Base-by-base conservation (phyloP, 2,329 filamentous ascomycete genomes). In the Cladosporium sp. region DNA sequence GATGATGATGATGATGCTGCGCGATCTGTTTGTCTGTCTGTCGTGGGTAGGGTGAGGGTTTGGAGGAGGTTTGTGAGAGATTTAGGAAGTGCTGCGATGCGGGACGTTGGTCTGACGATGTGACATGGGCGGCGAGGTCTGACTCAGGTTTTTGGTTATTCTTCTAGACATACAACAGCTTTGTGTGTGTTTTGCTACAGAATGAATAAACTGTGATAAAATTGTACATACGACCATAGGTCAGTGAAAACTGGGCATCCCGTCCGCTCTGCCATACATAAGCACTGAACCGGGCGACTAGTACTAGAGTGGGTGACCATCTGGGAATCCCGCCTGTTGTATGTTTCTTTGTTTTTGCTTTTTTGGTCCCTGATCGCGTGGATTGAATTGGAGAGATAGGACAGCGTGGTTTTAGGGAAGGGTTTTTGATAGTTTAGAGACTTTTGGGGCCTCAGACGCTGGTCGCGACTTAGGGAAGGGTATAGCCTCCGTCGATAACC, bases 401-500 rank as follows among this genome's bases (percentile, higher is more conserved):
- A 11, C 2, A 10, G 13, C 25, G 5, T 28, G 7, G 48, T 3
- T n/a, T n/a, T n/a, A 46, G 5, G n/a, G 14, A 18, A 46, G 16
- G 16, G 39, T 18, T 10, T 28, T 46, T 46, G n/a, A 3, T 21
- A 10, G n/a, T 23, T 46, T n/a, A 11, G 2, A 46, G n/a, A 46
- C n/a, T 10, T 23, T 46, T 46, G 4, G 4, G n/a, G n/a, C 39
- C 11, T 8, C 13, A 4, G 8, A n/a, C n/a, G 16, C 10, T 46
- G 21, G 8, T 10, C n/a, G 18, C 8, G 23, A 6, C 7, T 86
- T 91, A 64, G 2, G 67, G 77, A 65, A 77, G 75, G 46, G 76
- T 79, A 71, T 84, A 84, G 8, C 82, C 82, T 48, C 82, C 82
- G 61, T 84, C 82, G 66, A 84, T 79, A 56, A 80, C 70, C 54